phyloP scores from a whole-genome alignment of 2,329 filamentous ascomycete genomes.

The Diaporthe citrichinensis region DNA sequence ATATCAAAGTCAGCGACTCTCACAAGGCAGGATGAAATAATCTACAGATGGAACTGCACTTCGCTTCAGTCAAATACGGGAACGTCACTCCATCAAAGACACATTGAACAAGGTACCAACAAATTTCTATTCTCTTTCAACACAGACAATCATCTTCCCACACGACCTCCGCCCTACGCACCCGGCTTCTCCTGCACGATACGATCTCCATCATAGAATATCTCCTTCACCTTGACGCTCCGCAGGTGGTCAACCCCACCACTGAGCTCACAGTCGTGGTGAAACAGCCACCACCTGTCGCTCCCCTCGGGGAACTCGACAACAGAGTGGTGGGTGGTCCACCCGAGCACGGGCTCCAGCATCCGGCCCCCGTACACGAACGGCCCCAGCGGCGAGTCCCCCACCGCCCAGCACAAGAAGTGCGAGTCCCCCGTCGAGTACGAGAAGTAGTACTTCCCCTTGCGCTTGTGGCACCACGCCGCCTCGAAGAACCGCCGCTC shows the following conservation, averaged over 20 bases:
- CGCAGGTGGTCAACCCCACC: conserved; percentile 79
- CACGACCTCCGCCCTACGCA: neutral
- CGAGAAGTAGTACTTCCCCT: conserved; percentile 79
- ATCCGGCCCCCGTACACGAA: conserved; percentile 81
- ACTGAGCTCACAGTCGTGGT: conserved; percentile 80
- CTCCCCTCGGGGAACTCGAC: conserved; percentile 74
- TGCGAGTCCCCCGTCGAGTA: conserved; percentile 86
- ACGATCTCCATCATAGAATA: conserved; percentile 76
- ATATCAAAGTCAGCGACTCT: neutral
- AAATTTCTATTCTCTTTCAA: neutral
- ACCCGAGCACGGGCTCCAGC: conserved; percentile 82
- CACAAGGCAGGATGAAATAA: no score
- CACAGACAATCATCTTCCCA: neutral
- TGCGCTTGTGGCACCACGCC: conserved; percentile 83
- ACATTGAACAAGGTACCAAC: neutral
- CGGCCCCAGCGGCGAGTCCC: conserved; percentile 75
- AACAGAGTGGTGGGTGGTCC: conserved; percentile 87
- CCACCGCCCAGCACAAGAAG: conserved; percentile 78
- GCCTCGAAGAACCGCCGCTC: conserved; percentile 85
- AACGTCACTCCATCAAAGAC: neutral
- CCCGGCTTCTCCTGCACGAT: conserved; percentile 63
- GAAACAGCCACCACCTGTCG: conserved; percentile 78
- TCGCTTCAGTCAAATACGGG: neutral
- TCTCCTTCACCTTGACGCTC: conserved; percentile 81
- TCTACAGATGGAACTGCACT: neutral